Base-by-base conservation (phyloP, 2,329 filamentous ascomycete species). In the Hortaea werneckii region DNA sequence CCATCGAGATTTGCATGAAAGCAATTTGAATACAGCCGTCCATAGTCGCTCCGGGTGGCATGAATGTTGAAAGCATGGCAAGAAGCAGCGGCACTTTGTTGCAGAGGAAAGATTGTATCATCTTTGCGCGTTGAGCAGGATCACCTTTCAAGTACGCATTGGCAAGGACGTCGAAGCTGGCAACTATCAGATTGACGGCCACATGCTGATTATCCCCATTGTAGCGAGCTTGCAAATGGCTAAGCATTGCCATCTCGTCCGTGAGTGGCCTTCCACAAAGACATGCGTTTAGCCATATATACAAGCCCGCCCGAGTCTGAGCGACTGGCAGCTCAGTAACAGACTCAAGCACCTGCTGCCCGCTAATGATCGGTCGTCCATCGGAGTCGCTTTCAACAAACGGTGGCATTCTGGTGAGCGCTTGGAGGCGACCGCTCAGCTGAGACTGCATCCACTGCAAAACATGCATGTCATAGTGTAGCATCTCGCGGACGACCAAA, bases 81-180 rank as follows among this genome's bases (percentile, higher is more conserved):
- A 87, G 67, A 6, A 85, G 70, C 2, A 76, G 56, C 0, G 83
- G 83, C 3, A 87, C 64, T 58, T 80, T 75, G 76, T 88, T 79
- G 55, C 94, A 83, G 26, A 98, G 73, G 61, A 92, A 98, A 0
- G 89, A 94, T 32, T 87, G 45, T 13, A 44, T 44, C 11, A 44
- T 26, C 37, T 11, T 29, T n/a, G 44, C 20, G 42, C 37, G 20
- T 13, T 47, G 34, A 7, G 11, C 26, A 13, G n/a, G 41, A 11
- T 44, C 45, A 10, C 35, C 44, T 11, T 38, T 32, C 13, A 92
- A 86, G 51, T 90, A 85, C 5, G 85, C 84, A 58, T 94, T 94
- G 32, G 88, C 85, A 11, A 98, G 72, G 5, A 94, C 77, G 57
- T 96, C 89, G 58, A 98, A 96, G 0, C 88, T 82, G 1, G 88